Base-by-base conservation (phyloP, 768 basidiomycete species). In the Jaapia argillacea region DNA sequence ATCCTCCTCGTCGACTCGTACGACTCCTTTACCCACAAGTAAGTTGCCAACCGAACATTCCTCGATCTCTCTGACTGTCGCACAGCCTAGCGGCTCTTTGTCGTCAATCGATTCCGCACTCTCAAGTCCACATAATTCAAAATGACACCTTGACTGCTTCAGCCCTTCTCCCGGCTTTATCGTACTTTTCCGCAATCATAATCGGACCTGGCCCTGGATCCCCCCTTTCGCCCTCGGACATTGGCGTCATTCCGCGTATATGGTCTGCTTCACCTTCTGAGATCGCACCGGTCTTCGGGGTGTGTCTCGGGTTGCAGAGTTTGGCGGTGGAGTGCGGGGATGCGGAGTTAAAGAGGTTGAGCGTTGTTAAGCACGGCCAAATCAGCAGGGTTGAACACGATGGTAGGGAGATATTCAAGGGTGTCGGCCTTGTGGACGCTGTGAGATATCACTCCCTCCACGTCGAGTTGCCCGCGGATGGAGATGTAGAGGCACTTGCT, bases 1-100 rank as follows among this genome's bases (percentile, higher is more conserved):
- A 65, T 90, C 38, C 68, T 89, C 24, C 67, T 90, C 37, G 69
- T 89, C 24, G 87, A 88, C 57, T 89, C 86, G 0, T 87, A 89
- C 51, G 87, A 89, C 59, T 88, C 86, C 2, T 90, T 89, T 60
- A 85, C 87, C n/a, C 74, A 75, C 74, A 90, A 89, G 86, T 87
- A 44, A 45, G 81, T 69, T n/a, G 2, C 10, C 13, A 14, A 36
- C 22, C 33, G 24, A 5, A 36, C 25, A 10, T 20, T 4, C 16
- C 46, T 31, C 23, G 7, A 31, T 24, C 42, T 6, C 24, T 38
- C 13, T 10, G 48, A 24, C 23, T 40, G 24, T 36, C 25, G 22
- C 28, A 18, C 44, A 89, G 87, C 54, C 75, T 90, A 44, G 85
- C 85, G 41, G 72, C 84, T 5, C 64, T 88, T 21, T 81, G 77